phyloP scores from a whole-genome alignment of 192 early-diverging fungal species.

The Linnemannia hyalina region DNA sequence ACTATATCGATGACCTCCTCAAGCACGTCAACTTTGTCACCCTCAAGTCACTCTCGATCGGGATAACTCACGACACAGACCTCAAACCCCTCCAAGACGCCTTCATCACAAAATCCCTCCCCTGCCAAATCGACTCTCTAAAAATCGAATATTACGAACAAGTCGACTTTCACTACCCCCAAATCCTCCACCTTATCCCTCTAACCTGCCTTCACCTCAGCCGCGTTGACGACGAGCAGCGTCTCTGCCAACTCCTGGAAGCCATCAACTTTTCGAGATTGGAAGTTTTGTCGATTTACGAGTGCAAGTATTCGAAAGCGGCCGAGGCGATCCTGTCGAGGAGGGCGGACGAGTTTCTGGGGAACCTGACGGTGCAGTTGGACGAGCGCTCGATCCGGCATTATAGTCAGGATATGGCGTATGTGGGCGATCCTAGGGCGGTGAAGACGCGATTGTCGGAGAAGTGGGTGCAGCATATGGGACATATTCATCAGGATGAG shows the following conservation, averaged over 20 bases:
- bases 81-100: neutral
- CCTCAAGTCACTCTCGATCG: neutral
- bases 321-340: neutral
- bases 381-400: neutral
- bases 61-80: neutral
- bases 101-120: neutral
- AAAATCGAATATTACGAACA: neutral
- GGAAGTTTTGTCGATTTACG: neutral
- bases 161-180: neutral
- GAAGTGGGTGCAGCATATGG: neutral
- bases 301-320: neutral
- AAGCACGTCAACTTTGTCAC: neutral
- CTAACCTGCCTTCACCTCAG: neutral
- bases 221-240: neutral
- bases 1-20: neutral
- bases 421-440: neutral
- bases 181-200: neutral
- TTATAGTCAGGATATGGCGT: neutral
- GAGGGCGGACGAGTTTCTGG: neutral
- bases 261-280: neutral
- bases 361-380: neutral
- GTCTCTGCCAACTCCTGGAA: neutral
- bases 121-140: slow-evolving; percentile 3
- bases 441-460: neutral
- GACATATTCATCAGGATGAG: neutral